These are phyloP conservation scores for Chlorella sp. DNA, from an alignment of 139 green algal genomes.

Conservation along the genomic window DNA sequence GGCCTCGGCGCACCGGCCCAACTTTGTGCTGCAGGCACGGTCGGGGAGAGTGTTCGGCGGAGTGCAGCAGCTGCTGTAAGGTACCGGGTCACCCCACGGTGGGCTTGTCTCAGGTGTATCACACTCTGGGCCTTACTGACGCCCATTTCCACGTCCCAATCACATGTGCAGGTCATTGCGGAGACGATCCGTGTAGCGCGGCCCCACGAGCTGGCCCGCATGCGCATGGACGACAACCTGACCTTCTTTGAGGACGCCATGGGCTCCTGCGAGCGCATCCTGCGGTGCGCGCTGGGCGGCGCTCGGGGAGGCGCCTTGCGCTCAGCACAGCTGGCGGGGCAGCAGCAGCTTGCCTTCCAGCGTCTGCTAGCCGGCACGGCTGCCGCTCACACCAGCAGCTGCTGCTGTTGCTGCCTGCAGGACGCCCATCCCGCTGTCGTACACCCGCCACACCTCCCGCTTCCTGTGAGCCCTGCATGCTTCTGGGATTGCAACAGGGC, in stretches of 20 bases:
- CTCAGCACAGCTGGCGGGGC: no score
- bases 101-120: no score
- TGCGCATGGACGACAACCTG: slow-evolving; percentile 67
- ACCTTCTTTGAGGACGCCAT: slow-evolving; percentile 77
- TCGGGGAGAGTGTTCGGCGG: background rate
- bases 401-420: background rate
- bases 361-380: no score
- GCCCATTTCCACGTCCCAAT: no score
- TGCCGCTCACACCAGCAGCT: no score
- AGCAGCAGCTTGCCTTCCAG: no score
- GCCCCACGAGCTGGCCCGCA: slow-evolving; percentile 28
- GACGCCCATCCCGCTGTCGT: background rate
- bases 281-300: slow-evolving; percentile 43
- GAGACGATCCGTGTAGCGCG: background rate
- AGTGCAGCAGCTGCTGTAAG: no score
- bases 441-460: slow-evolving; percentile 74
- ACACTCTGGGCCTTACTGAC: no score
- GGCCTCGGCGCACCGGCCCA: slow-evolving; percentile 43
- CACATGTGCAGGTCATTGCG: slow-evolving; percentile 36
- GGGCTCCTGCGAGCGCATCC: slow-evolving; percentile 78
- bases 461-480: slow-evolving; percentile 60
- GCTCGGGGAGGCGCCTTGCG: no score
- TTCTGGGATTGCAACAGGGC: no score
- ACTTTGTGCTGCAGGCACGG: slow-evolving; percentile 39
- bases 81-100: no score